Evolutionary conservation across 495 filamentous ascomycete species (phyloP).

Genomic region (Clavariopsis aquatica): DNA sequence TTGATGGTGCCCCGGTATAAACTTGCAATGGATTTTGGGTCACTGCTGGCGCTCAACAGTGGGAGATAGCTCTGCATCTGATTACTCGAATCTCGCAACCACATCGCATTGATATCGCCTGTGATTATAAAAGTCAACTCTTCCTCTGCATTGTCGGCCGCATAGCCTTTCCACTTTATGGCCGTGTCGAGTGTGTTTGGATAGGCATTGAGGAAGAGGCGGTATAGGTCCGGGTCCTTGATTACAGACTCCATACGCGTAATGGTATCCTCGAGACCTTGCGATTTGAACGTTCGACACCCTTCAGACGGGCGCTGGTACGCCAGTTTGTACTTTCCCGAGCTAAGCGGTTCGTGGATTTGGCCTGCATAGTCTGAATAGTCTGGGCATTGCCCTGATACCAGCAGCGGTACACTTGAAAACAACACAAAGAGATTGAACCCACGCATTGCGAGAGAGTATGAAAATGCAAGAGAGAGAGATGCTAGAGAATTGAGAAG

Average conservation of each 20-base stretch:
- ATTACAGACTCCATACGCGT: slow-evolving; percentile 52
- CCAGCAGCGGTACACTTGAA: slow-evolving; percentile 13
- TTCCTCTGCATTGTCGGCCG: slow-evolving; percentile 55
- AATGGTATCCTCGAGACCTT: slow-evolving; percentile 57
- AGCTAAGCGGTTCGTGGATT: slow-evolving; percentile 44
- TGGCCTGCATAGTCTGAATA: slow-evolving; percentile 44
- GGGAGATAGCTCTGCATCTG: slow-evolving; percentile 66
- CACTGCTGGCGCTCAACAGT: slow-evolving; percentile 54
- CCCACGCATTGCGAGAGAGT: slow-evolving; percentile 15
- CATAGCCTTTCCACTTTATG: slow-evolving; percentile 63
- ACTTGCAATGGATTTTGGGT: slow-evolving; percentile 55
- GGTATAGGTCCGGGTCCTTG: slow-evolving; percentile 64
- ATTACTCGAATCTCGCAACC: slow-evolving; percentile 68
- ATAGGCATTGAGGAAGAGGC: slow-evolving; percentile 65
- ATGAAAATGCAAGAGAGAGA: slow-evolving; percentile 1
- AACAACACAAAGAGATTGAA: slow-evolving; percentile 1
- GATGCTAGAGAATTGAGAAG: neutral
- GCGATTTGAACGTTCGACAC: slow-evolving; percentile 65
- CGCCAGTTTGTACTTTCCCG: slow-evolving; percentile 52
- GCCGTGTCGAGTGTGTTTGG: slow-evolving; percentile 71
- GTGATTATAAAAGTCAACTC: slow-evolving; percentile 67
- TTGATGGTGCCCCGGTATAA: slow-evolving; percentile 67
- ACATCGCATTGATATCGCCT: slow-evolving; percentile 70
- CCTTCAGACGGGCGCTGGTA: slow-evolving; percentile 56
- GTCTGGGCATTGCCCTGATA: slow-evolving; percentile 42